These are phyloP conservation scores for Ganoderma resinaceum DNA, from an alignment of 1,284 basidiomycete genomes.

Conservation along the genomic window DNA sequence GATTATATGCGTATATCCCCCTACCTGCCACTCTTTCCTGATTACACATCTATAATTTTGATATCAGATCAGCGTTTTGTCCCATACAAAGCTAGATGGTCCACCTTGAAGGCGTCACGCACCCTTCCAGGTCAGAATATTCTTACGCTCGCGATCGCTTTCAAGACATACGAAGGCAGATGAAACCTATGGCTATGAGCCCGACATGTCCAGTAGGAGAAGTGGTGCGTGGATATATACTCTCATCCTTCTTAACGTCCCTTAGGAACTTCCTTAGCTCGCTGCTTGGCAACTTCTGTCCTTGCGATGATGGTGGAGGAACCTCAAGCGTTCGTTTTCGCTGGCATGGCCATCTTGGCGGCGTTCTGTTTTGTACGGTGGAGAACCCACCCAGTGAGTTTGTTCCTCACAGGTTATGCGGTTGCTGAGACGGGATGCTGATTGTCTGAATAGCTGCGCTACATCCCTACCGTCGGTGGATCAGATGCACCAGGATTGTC, in stretches of 20 bases:
- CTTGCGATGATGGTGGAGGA: conserved; percentile 3
- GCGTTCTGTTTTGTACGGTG: conserved; percentile 8
- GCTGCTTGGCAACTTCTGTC: neutral
- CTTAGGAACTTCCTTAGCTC: neutral
- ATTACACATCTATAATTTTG: neutral
- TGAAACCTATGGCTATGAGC: neutral
- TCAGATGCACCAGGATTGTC: conserved; percentile 35
- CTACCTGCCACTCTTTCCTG: neutral
- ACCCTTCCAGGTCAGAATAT: too few relatives aligned
- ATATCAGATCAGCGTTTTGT: neutral
- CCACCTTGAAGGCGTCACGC: neutral
- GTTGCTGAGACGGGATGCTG: neutral
- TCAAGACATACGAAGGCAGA: neutral
- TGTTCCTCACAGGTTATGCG: too few relatives aligned
- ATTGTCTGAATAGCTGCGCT: conserved; percentile 16
- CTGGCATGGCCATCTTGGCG: conserved; percentile 1
- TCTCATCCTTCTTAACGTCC: neutral
- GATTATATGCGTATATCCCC: neutral
- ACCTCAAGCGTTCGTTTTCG: neutral
- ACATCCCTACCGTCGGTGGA: conserved; percentile 40
- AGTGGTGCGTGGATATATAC: neutral
- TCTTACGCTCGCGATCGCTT: neutral
- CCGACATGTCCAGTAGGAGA: too few relatives aligned
- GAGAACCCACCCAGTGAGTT: conserved; percentile 10
- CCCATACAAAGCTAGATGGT: neutral